Base-by-base conservation (phyloP, 2,329 filamentous ascomycete species). In the Didymella pinodella region DNA sequence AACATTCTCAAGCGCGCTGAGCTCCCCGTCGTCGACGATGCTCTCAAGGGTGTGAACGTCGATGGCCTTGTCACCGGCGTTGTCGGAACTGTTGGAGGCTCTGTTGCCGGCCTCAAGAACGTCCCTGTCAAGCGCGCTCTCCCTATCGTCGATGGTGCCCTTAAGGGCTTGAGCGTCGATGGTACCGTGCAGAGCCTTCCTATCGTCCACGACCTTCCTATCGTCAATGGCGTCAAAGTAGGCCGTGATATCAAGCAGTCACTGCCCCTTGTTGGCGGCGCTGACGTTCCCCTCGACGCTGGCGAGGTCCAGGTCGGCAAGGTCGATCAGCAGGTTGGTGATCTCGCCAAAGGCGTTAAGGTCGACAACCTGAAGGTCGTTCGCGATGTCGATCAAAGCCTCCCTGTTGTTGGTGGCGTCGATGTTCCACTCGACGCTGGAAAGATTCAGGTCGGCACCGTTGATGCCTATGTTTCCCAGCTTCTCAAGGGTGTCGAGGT, bases 371-470 rank as follows among this genome's bases (percentile, higher is more conserved):
- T 36, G 16, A 36, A 36, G 32, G 25, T 57, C 14, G 34, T 26
- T n/a, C 46, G 50, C 26, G 31, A 59, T 4, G 12, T 54, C 16
- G 31, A 54, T 36, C 56, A 54, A 46, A 46, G 14, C 28, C 31
- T 51, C 18, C 57, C 52, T 22, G 38, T 55, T n/a, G 48, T 48
- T 26, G 52, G 57, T 14, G 36, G 26, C n/a, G 52, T 38, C 6
- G n/a, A 47, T 6, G 47, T 48, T 3, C 51, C 57, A 11, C 43
- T 55, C 5, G 57, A 55, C 22, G 51, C 43, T 20, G 44, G 47
- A 4, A 48, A 60, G 43, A 41, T 56, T 10, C 47, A 55, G 22
- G 48, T 60, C 10, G 52, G 56, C 25, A 59, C 50, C n/a, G 40
- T 51, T 3, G 51, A 54, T 22, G 25, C 36, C 34, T 54, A 59